Percentiles rank a stretch among this genome's conserved stretches.
Conservation (phyloP, 345 rosid species). For the Citrus mangshanensis region DNA sequence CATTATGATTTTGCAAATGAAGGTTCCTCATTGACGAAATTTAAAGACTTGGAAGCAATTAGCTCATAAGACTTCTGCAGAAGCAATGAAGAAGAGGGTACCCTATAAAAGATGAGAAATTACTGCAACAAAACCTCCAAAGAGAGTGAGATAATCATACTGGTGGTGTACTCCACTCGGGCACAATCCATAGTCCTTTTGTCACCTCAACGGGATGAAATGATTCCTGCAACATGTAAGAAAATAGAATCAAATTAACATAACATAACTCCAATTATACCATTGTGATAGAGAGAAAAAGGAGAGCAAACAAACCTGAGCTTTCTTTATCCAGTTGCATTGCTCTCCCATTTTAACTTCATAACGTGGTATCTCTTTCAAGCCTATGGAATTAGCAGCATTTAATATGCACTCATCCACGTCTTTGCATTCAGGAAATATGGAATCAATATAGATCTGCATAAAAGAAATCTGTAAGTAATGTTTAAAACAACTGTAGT, state of each 20-base stretch:
- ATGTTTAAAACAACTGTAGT: no score
- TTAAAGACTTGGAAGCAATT: background rate
- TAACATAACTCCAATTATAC: no score
- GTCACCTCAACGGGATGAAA: slow-evolving; percentile 31
- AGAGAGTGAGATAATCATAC: slow-evolving; percentile 46
- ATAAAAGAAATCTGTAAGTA: no score
- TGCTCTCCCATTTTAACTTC: slow-evolving; percentile 43
- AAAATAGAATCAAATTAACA: no score
- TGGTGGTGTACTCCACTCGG: slow-evolving; percentile 77
- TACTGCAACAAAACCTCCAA: background rate
- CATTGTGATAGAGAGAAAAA: no score
- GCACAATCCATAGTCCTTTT: slow-evolving; percentile 80
- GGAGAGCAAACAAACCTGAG: no score
- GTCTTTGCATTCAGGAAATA: no score
- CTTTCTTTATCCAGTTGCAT: no score
- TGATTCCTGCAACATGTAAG: no score
- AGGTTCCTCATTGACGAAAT: background rate
- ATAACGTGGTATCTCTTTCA: slow-evolving; percentile 57
- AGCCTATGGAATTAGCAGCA: slow-evolving; percentile 41
- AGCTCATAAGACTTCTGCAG: background rate
- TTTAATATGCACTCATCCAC: no score
- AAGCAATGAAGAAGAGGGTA: slow-evolving; percentile 2
- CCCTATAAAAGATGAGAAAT: background rate
- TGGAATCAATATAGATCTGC: no score
- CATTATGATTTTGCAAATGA: background rate